Base-by-base conservation (phyloP, 768 basidiomycete genomes). In the Lyophyllum semitale region DNA sequence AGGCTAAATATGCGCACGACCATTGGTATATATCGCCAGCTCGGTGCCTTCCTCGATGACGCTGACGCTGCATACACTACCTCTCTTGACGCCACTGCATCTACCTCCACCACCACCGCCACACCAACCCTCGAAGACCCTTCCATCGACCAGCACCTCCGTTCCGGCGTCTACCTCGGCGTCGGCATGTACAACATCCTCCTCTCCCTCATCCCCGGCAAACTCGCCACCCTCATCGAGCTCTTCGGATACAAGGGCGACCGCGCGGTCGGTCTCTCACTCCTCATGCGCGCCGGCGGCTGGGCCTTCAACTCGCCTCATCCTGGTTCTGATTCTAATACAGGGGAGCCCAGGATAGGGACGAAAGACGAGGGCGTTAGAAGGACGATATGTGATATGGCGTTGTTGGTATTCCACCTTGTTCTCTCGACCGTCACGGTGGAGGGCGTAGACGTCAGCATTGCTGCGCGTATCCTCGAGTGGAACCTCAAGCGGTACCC, bases 1-100 rank as follows among this genome's bases (percentile, higher is more conserved):
- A 96, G 94, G 3, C 77, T 97, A 53, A 95, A 95, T 66, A 93
- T 95, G 88, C 87, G 95, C 9, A 88, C 93, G 0, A 89, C 86
- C 0, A 87, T 95, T 59, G 81, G 81, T 7, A 84, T 94, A 55
- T 99, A 96, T 71, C 84, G 89, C 17, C 81, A 84, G 45, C 83
- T 98, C 4, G 85, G 87, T 40, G 78, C 84, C 47, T 99, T 79
- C 71, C 66, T 98, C 40, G 90, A 95, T 37, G 76, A 77, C 1
- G 76, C 81, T 41, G 95, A 98, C 57, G 82, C 82, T 0, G 81
- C 80, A 23, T 68, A 63, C 25, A 68, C 68, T 51, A 55, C 61
- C 43, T 60, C 54, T 18, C 54, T 54, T 32, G 8, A 47, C 25
- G 38, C 53, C 4, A 13, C 51, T 20, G 3, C 47, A 22, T 18